Evolutionary conservation across 2,329 filamentous ascomycete genomes (phyloP).

Genomic region (Podosphaera aphanis): DNA sequence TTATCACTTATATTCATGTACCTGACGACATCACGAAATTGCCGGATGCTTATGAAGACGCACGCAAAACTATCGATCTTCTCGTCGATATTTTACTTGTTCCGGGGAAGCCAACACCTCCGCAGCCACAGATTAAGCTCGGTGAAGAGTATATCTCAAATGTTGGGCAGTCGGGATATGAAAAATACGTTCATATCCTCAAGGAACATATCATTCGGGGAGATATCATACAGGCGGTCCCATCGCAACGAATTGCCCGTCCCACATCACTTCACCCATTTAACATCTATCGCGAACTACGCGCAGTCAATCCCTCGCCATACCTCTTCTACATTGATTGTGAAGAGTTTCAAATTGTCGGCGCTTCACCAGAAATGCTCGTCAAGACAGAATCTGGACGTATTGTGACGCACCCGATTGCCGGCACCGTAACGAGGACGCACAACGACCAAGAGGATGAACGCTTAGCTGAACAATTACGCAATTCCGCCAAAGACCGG

Average conservation of each 20-base stretch:
- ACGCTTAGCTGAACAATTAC: constrained; percentile 51
- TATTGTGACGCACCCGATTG: constrained; percentile 91
- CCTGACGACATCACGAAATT: constrained; percentile 33
- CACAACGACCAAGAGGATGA: constrained; percentile 62
- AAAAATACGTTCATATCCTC: constrained; percentile 61
- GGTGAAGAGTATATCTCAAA: constrained; percentile 74
- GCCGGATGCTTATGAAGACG: constrained; percentile 44
- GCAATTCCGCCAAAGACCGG: constrained; percentile 67
- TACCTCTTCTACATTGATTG: constrained; percentile 96
- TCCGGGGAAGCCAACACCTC: constrained; percentile 53
- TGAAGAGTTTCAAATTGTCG: constrained; percentile 78
- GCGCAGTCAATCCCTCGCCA: constrained; percentile 91
- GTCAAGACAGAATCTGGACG: constrained; percentile 73
- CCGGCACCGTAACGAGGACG: constrained; percentile 79
- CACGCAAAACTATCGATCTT: constrained; percentile 36
- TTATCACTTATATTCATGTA: constrained; percentile 73
- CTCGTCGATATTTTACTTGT: constrained; percentile 50
- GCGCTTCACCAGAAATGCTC: constrained; percentile 80
- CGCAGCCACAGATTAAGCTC: constrained; percentile 43
- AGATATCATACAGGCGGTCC: constrained; percentile 94
- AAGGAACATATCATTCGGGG: constrained; percentile 81
- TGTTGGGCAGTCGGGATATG: constrained; percentile 71
- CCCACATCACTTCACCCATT: constrained; percentile 85
- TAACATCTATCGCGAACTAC: constrained; percentile 89
- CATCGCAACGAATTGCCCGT: constrained; percentile 75